phyloP scores from a whole-genome alignment of 495 filamentous ascomycete genomes.

The Aspergillus homomorphus region DNA sequence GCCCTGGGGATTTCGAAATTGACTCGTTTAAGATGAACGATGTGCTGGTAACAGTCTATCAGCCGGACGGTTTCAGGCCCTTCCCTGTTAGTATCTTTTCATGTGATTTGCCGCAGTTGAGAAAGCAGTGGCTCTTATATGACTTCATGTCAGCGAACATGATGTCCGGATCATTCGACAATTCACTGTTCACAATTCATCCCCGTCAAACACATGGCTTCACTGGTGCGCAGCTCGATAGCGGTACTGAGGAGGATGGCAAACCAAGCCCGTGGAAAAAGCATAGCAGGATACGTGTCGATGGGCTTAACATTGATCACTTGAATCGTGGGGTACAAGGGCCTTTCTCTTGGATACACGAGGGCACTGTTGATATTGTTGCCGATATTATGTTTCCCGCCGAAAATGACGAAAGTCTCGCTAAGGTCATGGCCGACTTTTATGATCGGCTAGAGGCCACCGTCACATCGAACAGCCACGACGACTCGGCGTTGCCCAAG shows the following conservation, averaged over 20 bases:
- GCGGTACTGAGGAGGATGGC: constrained; percentile 50
- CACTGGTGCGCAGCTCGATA: constrained; percentile 52
- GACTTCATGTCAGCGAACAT: constrained; percentile 93
- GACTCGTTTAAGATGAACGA: constrained; percentile 95
- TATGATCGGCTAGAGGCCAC: constrained; percentile 93
- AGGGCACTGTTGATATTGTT: constrained; percentile 94
- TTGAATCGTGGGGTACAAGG: constrained; percentile 91
- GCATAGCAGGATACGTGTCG: constrained; percentile 83
- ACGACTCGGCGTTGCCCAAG: constrained; percentile 19
- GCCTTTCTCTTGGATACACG: constrained; percentile 95
- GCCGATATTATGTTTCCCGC: constrained; percentile 90
- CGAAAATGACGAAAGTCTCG: constrained; percentile 80
- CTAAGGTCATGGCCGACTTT: constrained; percentile 89
- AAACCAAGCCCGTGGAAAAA: constrained; percentile 77
- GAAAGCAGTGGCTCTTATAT: constrained; percentile 97
- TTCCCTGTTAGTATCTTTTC: constrained; percentile 94
- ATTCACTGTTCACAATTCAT: constrained; percentile 95
- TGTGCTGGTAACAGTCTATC: constrained; percentile 85
- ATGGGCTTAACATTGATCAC: constrained; percentile 92
- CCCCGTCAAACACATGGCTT: constrained; percentile 80
- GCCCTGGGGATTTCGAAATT: constrained; percentile 93
- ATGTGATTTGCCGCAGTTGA: constrained; percentile 85
- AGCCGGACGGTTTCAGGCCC: constrained; percentile 84
- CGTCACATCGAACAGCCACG: constrained; percentile 67
- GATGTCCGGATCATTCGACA: constrained; percentile 93